Percentiles rank a stretch among this genome's conserved stretches.
These are phyloP conservation scores for Suillus spraguei DNA, from an alignment of 768 basidiomycete genomes.

Conservation along the genomic window DNA sequence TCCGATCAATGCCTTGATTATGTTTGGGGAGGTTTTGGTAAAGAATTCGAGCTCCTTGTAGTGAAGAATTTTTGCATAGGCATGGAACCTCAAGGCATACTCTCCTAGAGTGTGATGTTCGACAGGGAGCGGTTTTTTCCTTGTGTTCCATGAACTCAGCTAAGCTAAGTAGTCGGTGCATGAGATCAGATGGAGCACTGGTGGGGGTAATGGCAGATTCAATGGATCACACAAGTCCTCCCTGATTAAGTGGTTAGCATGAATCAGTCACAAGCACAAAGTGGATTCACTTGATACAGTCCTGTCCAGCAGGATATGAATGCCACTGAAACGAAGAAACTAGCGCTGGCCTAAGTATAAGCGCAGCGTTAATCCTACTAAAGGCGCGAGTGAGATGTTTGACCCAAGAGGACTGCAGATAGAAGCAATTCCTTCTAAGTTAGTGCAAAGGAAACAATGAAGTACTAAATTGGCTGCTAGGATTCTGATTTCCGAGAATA, in stretches of 20 bases:
- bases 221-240: constrained; percentile 91
- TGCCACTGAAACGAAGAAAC: too few species aligned
- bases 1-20: constrained; percentile 92
- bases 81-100: constrained; percentile 90
- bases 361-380: too few species aligned
- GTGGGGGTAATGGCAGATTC: constrained; percentile 81
- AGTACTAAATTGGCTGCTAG: too few species aligned
- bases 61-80: constrained; percentile 96
- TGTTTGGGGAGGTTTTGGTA: constrained; percentile 84
- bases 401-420: too few species aligned
- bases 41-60: constrained; percentile 99
- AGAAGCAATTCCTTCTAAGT: too few species aligned
- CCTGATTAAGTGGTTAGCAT: constrained; percentile 49
- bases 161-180: constrained; percentile 88
- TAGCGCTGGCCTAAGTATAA: too few species aligned
- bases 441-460: too few species aligned
- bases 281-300: constrained; percentile 78
- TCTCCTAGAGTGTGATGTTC: constrained; percentile 92
- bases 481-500: too few species aligned
- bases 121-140: constrained; percentile 92
- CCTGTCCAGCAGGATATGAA: constrained; percentile 98
- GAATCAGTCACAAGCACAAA: background rate
- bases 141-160: constrained; percentile 99
- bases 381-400: too few species aligned
- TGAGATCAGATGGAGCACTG: constrained; percentile 81